Base-by-base conservation (phyloP, 306 rosid species). In the Medicago arabica region DNA sequence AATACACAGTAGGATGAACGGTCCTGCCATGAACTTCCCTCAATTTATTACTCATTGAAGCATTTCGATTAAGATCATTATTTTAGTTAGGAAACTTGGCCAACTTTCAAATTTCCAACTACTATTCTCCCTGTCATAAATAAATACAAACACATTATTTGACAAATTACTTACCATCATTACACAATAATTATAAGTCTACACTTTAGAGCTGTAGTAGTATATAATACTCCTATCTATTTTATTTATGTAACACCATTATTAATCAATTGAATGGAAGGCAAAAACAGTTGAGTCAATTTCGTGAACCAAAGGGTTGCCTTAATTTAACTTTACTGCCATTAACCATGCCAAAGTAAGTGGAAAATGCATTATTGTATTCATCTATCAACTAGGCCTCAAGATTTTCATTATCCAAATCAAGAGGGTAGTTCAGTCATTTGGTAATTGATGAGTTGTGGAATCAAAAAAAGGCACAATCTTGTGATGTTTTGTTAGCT, bases 371-470 rank as follows among this genome's bases (percentile, higher is more conserved):
- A 39, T 55, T 10, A 8, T 5, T 38, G 74, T 76, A 34, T 47
- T 64, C 39, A 69, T 80, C 58, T 18, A 69, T 41, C 70, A 75
- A 66, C 64, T 61, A 57, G 79, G 57, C 71, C 63, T 57, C 77
- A 54, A 57, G 59, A 40, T 53, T 62, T n/a, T 59, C 57, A 67
- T 69, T 58, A 72, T 80, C 83, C 72, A 51, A 69, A 75, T 75
- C 78, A 65, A 75, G 87, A 84, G 85, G 90, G 67, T 72, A 53
- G 59, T 76, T 44, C 31, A 31, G 83, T 80, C 78, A 82, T 47
- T 64, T 15, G 28, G 10, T 4, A 9, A 40, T 63, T 57, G 68
- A 81, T 76, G 59, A 54, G 86, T 74, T 78, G 53, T 67, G 49
- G 74, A 71, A 73, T 83, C 87, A 59, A 61, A 79, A 79, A 79